These are phyloP conservation scores for Amanita phalloides DNA, from an alignment of 768 basidiomycete genomes.

Conservation along the genomic window DNA sequence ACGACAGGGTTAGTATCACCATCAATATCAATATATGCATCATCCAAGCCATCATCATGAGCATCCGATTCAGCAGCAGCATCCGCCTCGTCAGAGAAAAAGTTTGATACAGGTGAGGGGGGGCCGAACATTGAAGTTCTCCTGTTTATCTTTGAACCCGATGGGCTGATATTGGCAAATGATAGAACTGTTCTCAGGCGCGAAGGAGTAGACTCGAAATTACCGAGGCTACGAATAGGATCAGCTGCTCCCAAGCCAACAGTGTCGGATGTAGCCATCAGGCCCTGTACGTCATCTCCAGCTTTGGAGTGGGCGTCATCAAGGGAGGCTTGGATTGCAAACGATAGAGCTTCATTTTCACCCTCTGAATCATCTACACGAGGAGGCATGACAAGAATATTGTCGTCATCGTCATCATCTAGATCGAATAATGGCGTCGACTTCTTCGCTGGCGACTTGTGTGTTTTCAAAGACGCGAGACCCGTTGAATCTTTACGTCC, in stretches of 20 bases:
- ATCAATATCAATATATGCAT: constrained; percentile 2
- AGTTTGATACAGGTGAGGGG: not conserved
- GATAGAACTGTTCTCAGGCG: constrained; percentile 9
- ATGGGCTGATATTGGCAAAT: constrained; percentile 8
- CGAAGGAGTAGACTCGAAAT: constrained; percentile 11
- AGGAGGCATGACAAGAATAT: not conserved
- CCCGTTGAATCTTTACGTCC: constrained; percentile 34
- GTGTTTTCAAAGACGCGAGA: constrained; percentile 15
- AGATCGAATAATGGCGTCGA: constrained; percentile 42
- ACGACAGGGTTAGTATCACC: not conserved
- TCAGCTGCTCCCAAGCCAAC: not conserved
- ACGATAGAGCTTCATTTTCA: constrained; percentile 45
- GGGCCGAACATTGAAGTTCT: constrained; percentile 6
- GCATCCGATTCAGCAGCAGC: not conserved
- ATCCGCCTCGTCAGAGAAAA: not conserved
- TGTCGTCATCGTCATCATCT: constrained; percentile 36
- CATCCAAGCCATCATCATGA: not conserved
- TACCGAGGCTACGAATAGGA: constrained; percentile 7
- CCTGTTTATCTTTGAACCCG: not conserved
- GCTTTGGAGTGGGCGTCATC: constrained; percentile 18
- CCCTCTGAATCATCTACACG: constrained; percentile 23
- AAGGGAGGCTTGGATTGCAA: constrained; percentile 56
- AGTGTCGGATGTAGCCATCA: constrained; percentile 4
- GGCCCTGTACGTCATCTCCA: not conserved
- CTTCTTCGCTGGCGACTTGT: constrained; percentile 18